A percentile compares a stretch with the other conserved stretches of the same genome.
Evolutionary conservation across 257 asterid species (phyloP).

Genomic region (Knoxia roxburghii): DNA sequence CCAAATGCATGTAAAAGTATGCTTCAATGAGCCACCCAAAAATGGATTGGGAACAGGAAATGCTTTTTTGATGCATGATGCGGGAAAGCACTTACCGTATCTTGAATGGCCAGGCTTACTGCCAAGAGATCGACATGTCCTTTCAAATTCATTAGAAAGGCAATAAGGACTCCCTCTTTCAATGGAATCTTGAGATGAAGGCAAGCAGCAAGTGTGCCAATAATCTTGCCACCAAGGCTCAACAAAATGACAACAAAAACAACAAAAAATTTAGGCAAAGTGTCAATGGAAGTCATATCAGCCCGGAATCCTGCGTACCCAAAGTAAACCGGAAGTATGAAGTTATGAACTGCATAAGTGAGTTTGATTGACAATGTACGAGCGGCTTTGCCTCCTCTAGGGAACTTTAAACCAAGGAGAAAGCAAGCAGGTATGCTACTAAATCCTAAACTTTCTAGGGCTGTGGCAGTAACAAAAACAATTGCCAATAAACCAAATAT

Average conservation of each 20-base stretch:
- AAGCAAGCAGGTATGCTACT: constrained; percentile 83
- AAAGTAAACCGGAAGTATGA: constrained; percentile 84
- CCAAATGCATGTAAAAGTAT: too few species aligned
- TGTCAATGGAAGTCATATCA: constrained; percentile 47
- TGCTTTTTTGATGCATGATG: constrained; percentile 1
- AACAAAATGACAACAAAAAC: constrained; percentile 55
- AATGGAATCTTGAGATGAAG: constrained; percentile 69
- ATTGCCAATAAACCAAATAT: constrained; percentile 55
- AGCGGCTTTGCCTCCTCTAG: constrained; percentile 86
- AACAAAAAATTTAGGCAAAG: constrained; percentile 39
- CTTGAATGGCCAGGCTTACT: constrained; percentile 49
- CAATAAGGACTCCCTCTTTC: constrained; percentile 83
- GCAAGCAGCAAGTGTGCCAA: constrained; percentile 82
- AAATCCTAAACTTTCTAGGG: constrained; percentile 66
- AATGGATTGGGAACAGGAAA: background rate
- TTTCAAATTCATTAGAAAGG: constrained; percentile 93
- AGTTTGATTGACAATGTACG: constrained; percentile 80
- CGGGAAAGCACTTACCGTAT: constrained; percentile 41
- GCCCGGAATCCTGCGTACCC: constrained; percentile 93
- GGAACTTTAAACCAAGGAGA: constrained; percentile 77
- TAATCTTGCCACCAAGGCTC: constrained; percentile 90
- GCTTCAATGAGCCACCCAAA: background rate
- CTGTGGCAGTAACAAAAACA: constrained; percentile 62
- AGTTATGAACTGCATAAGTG: constrained; percentile 69
- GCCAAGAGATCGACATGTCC: constrained; percentile 90